These are phyloP conservation scores for Pythium phragmiticola DNA, from an alignment of 352 stramenopile genomes.

Conservation along the genomic window DNA sequence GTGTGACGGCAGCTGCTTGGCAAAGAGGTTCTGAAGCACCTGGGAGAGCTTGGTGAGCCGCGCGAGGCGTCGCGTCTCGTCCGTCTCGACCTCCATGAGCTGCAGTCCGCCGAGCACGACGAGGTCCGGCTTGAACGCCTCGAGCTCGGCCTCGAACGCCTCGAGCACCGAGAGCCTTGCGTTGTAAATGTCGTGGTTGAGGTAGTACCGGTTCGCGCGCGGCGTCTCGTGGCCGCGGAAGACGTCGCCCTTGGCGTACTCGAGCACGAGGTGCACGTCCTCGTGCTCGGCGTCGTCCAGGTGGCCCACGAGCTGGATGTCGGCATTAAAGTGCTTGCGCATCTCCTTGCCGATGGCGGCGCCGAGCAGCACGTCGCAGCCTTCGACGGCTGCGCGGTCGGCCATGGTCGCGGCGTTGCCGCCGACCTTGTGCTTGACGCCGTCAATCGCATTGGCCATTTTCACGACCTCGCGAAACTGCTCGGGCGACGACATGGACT, in stretches of 20 bases:
- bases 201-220: constrained; percentile 80
- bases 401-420: constrained; percentile 84
- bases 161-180: constrained; percentile 75
- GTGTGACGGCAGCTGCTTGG: constrained; percentile 59
- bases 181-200: constrained; percentile 88
- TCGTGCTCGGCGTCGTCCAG: constrained; percentile 61
- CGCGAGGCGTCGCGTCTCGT: constrained; percentile 46
- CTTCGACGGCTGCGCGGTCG: constrained; percentile 63
- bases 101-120: constrained; percentile 83
- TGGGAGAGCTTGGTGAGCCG: constrained; percentile 63
- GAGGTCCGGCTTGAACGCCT: constrained; percentile 60
- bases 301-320: constrained; percentile 67
- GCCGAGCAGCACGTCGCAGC: constrained; percentile 66
- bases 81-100: constrained; percentile 81
- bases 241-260: constrained; percentile 66
- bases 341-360: constrained; percentile 79
- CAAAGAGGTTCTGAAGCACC: constrained; percentile 69
- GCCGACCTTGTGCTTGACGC: constrained; percentile 67
- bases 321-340: constrained; percentile 56
- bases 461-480: constrained; percentile 73
- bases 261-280: constrained; percentile 79
- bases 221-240: constrained; percentile 64
- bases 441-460: constrained; percentile 54
- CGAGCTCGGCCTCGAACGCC: constrained; percentile 64
- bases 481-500: constrained; percentile 80